Conservation (phyloP, 2,329 filamentous ascomycete species). For the Talaromyces sp. region DNA sequence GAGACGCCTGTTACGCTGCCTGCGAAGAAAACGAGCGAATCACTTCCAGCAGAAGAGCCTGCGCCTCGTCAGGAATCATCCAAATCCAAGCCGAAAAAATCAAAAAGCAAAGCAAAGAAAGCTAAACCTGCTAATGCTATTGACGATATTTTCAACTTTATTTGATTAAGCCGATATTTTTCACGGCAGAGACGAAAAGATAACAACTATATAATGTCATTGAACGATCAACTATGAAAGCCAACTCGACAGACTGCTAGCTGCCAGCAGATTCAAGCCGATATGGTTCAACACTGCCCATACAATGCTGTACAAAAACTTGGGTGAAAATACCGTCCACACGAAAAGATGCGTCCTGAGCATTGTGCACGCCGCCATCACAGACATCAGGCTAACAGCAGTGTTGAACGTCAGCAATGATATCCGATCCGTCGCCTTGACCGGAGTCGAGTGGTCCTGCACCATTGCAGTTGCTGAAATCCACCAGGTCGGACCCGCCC, state of each 20-base stretch:
- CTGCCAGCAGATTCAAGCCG: conserved; percentile 62
- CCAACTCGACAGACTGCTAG: conserved; percentile 51
- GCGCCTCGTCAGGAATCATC: background rate
- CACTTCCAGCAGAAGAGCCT: background rate
- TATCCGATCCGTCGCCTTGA: conserved; percentile 46
- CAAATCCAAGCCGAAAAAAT: conserved; percentile 18
- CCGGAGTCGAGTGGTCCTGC: conserved; percentile 13
- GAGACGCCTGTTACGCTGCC: background rate
- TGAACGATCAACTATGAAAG: background rate
- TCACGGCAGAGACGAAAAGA: conserved; percentile 1
- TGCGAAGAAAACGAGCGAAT: background rate
- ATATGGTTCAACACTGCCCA: conserved; percentile 84
- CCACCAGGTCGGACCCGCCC: conserved; percentile 90
- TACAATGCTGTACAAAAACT: conserved; percentile 86
- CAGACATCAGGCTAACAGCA: conserved; percentile 59
- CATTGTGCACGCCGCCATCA: conserved; percentile 84
- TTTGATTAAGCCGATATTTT: conserved; percentile 31
- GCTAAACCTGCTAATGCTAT: conserved; percentile 52
- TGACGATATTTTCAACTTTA: conserved; percentile 64
- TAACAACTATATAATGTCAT: background rate
- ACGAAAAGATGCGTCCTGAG: conserved; percentile 90
- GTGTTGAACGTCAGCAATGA: conserved; percentile 66
- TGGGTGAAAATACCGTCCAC: conserved; percentile 98
- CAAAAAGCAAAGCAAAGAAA: conserved; percentile 49
- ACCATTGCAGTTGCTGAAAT: conserved; percentile 52